Evolutionary conservation across 2,329 filamentous ascomycete species (phyloP).

Genomic region (Aureobasidium melanogenum): DNA sequence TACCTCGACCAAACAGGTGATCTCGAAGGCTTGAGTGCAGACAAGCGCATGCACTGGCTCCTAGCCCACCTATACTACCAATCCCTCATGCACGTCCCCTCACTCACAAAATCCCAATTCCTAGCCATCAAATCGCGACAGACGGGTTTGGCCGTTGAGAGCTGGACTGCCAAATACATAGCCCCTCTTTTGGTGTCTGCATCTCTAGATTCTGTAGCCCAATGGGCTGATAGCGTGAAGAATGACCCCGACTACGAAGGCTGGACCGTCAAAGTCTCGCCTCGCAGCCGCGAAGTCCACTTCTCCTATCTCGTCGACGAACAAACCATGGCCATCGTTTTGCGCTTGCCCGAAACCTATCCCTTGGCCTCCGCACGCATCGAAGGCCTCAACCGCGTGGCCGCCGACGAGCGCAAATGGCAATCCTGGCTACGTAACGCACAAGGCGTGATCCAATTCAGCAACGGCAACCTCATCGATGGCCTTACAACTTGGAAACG

Average conservation of each 20-base stretch:
- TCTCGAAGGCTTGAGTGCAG: slow-evolving; percentile 46
- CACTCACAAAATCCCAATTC: slow-evolving; percentile 76
- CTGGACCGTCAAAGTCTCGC: slow-evolving; percentile 61
- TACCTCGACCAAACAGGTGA: slow-evolving; percentile 5
- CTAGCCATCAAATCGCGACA: slow-evolving; percentile 69
- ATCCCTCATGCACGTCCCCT: slow-evolving; percentile 65
- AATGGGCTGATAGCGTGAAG: slow-evolving; percentile 47
- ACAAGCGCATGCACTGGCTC: slow-evolving; percentile 73
- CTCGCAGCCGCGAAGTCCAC: slow-evolving; percentile 63
- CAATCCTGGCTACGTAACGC: slow-evolving; percentile 80
- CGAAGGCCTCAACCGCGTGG: slow-evolving; percentile 69
- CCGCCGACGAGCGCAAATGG: slow-evolving; percentile 87
- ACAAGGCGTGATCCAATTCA: slow-evolving; percentile 88
- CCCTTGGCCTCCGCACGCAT: slow-evolving; percentile 74
- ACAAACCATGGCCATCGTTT: slow-evolving; percentile 69
- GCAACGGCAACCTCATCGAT: slow-evolving; percentile 80
- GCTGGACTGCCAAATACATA: slow-evolving; percentile 77
- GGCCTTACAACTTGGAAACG: slow-evolving; percentile 76
- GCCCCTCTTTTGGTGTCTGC: slow-evolving; percentile 61
- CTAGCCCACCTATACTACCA: slow-evolving; percentile 81
- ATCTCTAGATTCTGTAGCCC: slow-evolving; percentile 57
- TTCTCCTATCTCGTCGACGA: slow-evolving; percentile 86
- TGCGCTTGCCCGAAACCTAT: slow-evolving; percentile 71
- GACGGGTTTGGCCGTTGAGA: slow-evolving; percentile 68
- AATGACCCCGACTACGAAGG: slow-evolving; percentile 40